Base-by-base conservation (phyloP, 2,329 filamentous ascomycete species). In the Fusarium luffae region DNA sequence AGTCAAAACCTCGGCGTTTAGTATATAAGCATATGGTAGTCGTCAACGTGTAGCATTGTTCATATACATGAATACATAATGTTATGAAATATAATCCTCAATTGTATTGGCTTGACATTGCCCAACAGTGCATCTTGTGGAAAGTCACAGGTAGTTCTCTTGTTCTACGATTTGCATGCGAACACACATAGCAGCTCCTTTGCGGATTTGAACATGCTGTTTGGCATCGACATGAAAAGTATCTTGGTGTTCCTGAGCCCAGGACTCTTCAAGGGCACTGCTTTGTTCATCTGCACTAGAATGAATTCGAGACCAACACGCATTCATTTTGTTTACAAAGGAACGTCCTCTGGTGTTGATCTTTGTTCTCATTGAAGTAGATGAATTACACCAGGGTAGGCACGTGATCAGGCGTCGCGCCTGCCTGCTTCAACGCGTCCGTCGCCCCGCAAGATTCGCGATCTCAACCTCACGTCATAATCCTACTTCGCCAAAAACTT, bases 361-460 rank as follows among this genome's bases (percentile, higher is more conserved):
- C 61, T 42, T 61, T 37, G 30, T 61, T 49, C 21, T 47, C 7
- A n/a, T 32, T 18, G 5, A 41, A 13, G 21, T 1, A n/a, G 16
- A 23, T 43, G 37, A 42, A 30, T 46, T 30, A 55, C 25, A 41
- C 27, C 18, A 54, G 19, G 40, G 19, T 49, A 66, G 40, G 8
- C 74, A 75, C 74, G 74, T 75, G 74, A 75, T 55, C 54, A 69
- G 74, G 74, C 73, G 74, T 75, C 52, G 47, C 40, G 48, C 55
- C 48, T 40, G 32, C 30, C 44, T 54, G 28, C 10, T 51, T 34
- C 32, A 54, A 69, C 73, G 72, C 74, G 74, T 63, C 48, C 11
- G 4, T 9, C 32, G 54, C 72, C 70, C 73, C 73, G 63, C 73
- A 54, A 54, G 62, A 57, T 52, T 69, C 73, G 69, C 73, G 71